A percentile compares a stretch with the other conserved stretches of the same genome.
Conservation (phyloP, 371 early-diverging fungal species). For the Mortierella sp. region DNA sequence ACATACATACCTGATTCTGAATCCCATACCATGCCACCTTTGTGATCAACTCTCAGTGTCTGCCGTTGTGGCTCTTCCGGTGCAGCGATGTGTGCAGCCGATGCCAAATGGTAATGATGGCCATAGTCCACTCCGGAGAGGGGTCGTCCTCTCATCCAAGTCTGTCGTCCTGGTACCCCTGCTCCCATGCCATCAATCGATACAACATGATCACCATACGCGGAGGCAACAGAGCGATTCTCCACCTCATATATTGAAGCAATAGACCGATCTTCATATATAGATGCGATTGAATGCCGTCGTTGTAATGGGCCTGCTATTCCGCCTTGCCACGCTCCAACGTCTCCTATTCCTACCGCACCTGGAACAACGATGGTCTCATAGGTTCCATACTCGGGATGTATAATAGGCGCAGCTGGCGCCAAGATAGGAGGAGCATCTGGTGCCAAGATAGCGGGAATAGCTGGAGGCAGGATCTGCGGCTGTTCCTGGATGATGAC, state of each 20-base stretch:
- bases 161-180: not conserved
- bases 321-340: not conserved
- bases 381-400: conserved; percentile 24
- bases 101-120: conserved; percentile 8
- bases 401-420: conserved; percentile 9
- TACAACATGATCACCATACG: conserved; percentile 26
- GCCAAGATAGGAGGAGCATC: conserved; percentile 8
- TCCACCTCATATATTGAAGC: conserved; percentile 30
- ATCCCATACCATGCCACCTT: not conserved
- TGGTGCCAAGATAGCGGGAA: conserved; percentile 7
- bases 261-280: conserved; percentile 29
- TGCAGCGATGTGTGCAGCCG: conserved; percentile 25
- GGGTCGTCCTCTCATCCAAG: conserved; percentile 22
- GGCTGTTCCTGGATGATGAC: conserved; percentile 13
- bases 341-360: conserved; percentile 4
- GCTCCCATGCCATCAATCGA: conserved; percentile 16
- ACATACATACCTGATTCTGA: conserved; percentile 1
- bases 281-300: conserved; percentile 30
- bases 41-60: not conserved
- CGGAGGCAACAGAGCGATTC: conserved; percentile 17
- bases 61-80: not conserved
- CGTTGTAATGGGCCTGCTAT: conserved; percentile 3
- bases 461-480: conserved; percentile 3
- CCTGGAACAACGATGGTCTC: conserved; percentile 46
- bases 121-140: conserved; percentile 20